These are phyloP conservation scores for Forsythia viridissima DNA, from an alignment of 257 asterid species.

Conservation along the genomic window DNA sequence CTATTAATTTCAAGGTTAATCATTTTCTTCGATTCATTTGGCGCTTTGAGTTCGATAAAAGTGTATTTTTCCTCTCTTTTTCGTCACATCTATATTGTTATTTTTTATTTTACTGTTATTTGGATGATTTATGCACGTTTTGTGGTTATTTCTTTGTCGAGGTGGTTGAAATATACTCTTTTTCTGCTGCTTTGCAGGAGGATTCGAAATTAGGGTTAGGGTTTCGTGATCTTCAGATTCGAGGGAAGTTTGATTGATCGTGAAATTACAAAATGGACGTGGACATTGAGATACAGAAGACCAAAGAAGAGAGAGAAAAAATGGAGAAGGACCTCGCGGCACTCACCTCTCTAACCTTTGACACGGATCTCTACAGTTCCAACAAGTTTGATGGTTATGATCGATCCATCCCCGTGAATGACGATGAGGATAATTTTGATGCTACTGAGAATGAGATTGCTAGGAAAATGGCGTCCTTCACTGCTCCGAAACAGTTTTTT, in stretches of 20 bases:
- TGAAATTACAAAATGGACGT: slow-evolving; percentile 40
- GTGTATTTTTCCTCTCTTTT: not conserved
- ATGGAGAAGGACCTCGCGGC: slow-evolving; percentile 92
- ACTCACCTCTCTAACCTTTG: slow-evolving; percentile 62
- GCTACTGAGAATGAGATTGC: slow-evolving; percentile 71
- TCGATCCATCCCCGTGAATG: slow-evolving; percentile 76
- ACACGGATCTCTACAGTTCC: slow-evolving; percentile 65
- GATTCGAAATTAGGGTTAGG: slow-evolving; percentile 29
- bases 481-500: slow-evolving; percentile 78
- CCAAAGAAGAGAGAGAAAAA: slow-evolving; percentile 77
- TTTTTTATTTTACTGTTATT: not conserved
- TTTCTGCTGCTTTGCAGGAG: slow-evolving; percentile 17
- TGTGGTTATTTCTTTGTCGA: not conserved
- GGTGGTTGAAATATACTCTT: not conserved
- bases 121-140: not conserved
- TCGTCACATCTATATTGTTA: not conserved
- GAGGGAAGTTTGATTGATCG: slow-evolving; percentile 1
- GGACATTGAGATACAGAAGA: slow-evolving; percentile 68
- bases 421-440: slow-evolving; percentile 65
- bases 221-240: slow-evolving; percentile 3
- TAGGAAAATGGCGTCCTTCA: slow-evolving; percentile 70
- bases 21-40: not conserved
- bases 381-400: slow-evolving; percentile 77
- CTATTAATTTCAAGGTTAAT: not conserved
- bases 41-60: not conserved